Evolutionary conservation across 768 basidiomycete genomes (phyloP).

Genomic region (Lepiota brunneoincarnata): DNA sequence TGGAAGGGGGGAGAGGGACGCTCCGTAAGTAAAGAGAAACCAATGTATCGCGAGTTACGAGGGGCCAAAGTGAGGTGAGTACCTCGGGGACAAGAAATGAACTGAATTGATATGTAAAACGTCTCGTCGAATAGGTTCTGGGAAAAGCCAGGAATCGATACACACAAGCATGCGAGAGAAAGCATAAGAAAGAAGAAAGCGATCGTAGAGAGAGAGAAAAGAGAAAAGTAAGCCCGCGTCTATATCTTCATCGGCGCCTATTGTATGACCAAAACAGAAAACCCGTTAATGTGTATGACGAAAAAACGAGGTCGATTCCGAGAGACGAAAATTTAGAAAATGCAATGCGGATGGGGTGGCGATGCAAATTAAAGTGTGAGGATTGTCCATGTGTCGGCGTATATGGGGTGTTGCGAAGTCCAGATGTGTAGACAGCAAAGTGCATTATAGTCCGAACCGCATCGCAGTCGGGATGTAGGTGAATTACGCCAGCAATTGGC

Average conservation of each 20-base stretch:
- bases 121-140: constrained; percentile 15
- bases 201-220: not conserved
- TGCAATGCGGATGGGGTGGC: constrained; percentile 10
- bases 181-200: not conserved
- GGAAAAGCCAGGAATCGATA: constrained; percentile 9
- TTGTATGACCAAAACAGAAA: constrained; percentile 13
- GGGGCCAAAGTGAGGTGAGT: not conserved
- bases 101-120: not conserved
- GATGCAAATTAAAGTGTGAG: constrained; percentile 13
- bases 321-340: constrained; percentile 10
- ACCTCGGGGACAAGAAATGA: not conserved
- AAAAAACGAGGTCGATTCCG: constrained; percentile 8
- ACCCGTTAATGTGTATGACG: constrained; percentile 13
- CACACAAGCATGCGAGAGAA: constrained; percentile 11
- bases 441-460: constrained; percentile 7
- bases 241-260: constrained; percentile 13
- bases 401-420: not conserved
- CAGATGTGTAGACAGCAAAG: not conserved
- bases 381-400: constrained; percentile 9
- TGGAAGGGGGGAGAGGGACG: not conserved
- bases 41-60: not conserved
- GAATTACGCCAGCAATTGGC: constrained; percentile 13
- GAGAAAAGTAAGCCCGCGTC: constrained; percentile 8
- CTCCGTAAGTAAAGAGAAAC: not conserved
- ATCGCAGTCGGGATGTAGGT: constrained; percentile 9